Evolutionary conservation across 1,284 basidiomycete genomes (phyloP).

Genomic region (Stygiomarasmius scandens): DNA sequence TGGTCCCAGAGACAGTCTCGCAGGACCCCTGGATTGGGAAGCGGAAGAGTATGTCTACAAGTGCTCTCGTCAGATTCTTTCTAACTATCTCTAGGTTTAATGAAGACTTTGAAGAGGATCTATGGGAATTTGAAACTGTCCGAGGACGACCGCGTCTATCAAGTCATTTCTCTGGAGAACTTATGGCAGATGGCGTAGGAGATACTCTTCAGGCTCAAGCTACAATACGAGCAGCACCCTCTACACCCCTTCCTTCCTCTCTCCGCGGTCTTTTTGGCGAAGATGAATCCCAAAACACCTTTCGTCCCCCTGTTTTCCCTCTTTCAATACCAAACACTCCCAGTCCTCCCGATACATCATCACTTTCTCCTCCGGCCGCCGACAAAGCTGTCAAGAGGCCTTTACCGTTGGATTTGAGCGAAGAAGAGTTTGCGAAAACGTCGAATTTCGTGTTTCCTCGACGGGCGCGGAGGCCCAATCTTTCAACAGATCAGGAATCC

Average conservation of each 20-base stretch:
- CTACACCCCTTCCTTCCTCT: slow-evolving; percentile 60
- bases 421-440: slow-evolving; percentile 50
- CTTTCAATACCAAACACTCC: slow-evolving; percentile 31
- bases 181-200: slow-evolving; percentile 26
- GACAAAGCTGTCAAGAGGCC: slow-evolving; percentile 22
- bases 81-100: not conserved
- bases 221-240: slow-evolving; percentile 31
- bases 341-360: slow-evolving; percentile 25
- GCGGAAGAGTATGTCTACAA: slow-evolving; percentile 58
- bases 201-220: slow-evolving; percentile 20
- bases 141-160: slow-evolving; percentile 41
- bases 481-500: slow-evolving; percentile 30
- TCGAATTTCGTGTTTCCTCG: slow-evolving; percentile 60
- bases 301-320: slow-evolving; percentile 42
- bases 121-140: slow-evolving; percentile 81
- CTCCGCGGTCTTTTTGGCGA: slow-evolving; percentile 72
- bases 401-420: slow-evolving; percentile 23
- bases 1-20: slow-evolving; percentile 81
- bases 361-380: slow-evolving; percentile 29
- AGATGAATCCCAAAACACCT: slow-evolving; percentile 42
- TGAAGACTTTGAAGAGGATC: slow-evolving; percentile 10
- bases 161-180: slow-evolving; percentile 21
- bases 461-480: slow-evolving; percentile 34
- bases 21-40: slow-evolving; percentile 74
- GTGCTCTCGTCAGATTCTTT: not conserved